Evolutionary conservation across 2,329 filamentous ascomycete species (phyloP), one percentile per base, ranked within the genome.

Genomic region (Cylindrodendrum hubeiense): DNA sequence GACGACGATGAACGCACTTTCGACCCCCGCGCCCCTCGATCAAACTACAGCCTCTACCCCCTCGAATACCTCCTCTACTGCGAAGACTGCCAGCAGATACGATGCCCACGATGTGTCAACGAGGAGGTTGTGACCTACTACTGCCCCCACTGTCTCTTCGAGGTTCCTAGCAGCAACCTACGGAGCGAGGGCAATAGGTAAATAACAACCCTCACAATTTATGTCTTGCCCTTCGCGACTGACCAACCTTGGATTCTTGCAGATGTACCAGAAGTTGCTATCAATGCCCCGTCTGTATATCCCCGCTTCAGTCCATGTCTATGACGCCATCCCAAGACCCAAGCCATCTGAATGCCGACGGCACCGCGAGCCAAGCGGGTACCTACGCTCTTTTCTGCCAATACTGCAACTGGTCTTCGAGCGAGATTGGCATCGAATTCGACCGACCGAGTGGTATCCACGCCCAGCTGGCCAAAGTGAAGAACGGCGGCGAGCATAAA

Each of bases 121-220:
- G 96, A 99, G 77, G 96, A 99, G 81, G 94, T 97, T 60, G 90
- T 97, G 51, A 96, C 93, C 58, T 98, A 94, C 86, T 99, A 93
- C 80, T 99, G 96, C 75, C 96, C 96, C 5, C 95, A 90, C 78
- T 99, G 96, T 78, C 82, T 99, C 62, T 98, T 99, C 75, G 96
- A 99, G 80, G 95, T 97, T 33, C 94, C 95, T 5, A 97, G 93
- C 78, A 97, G 93, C 76, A 94, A 94, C 75, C 89, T 98, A 49
- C 94, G 95, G 80, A 93, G 91, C 73, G 96, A 99, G 76, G 95
- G 95, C 46, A 98, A 97, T 80, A 90, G 94, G 94, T 97, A 86
- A 84, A 47, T 10, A 50, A 26, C 9, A n/a, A 13, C 2, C 37
- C 43, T 17, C 50, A 21, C 24, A 41, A 21, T 21, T 22, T 17